Evolutionary conservation across 2,329 filamentous ascomycete species (phyloP).

Genomic region (Achaetomium macrosporum): DNA sequence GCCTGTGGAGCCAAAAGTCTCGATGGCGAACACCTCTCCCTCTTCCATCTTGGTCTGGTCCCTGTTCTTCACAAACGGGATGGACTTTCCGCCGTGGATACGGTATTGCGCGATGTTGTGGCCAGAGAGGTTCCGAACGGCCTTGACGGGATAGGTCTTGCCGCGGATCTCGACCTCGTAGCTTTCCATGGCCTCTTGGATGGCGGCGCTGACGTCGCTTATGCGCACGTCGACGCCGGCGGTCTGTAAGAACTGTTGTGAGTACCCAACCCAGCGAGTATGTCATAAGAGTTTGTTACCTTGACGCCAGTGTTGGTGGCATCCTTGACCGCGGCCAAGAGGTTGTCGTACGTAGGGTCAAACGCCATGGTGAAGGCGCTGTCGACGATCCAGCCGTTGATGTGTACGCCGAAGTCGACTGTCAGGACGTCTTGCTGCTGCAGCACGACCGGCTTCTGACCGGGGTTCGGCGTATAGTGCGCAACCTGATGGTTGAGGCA

Average conservation of each 20-base stretch:
- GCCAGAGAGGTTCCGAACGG: conserved; percentile 79
- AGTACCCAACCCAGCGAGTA: not conserved
- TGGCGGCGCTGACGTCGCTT: conserved; percentile 74
- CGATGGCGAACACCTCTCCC: conserved; percentile 92
- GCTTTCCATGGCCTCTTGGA: conserved; percentile 90
- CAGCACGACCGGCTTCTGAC: conserved; percentile 66
- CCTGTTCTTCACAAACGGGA: conserved; percentile 84
- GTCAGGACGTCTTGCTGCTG: conserved; percentile 72
- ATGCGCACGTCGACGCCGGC: conserved; percentile 89
- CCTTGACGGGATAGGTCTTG: conserved; percentile 71
- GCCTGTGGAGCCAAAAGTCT: conserved; percentile 95
- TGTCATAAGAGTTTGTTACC: conserved; percentile 30
- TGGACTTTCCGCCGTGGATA: conserved; percentile 89
- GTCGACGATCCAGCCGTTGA: conserved; percentile 76
- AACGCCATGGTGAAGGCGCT: conserved; percentile 75
- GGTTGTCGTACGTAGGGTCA: conserved; percentile 66
- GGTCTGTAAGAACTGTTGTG: conserved; percentile 32
- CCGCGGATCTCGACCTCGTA: conserved; percentile 83
- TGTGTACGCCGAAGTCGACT: conserved; percentile 75
- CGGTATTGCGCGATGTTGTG: conserved; percentile 85
- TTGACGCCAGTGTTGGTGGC: conserved; percentile 81
- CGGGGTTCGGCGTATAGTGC: conserved; percentile 77
- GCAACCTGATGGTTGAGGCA: conserved; percentile 78
- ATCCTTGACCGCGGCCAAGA: conserved; percentile 66
- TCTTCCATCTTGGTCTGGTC: conserved; percentile 97